phyloP scores from a whole-genome alignment of 208 protist genomes.

The Trypanosoma melophagium region DNA sequence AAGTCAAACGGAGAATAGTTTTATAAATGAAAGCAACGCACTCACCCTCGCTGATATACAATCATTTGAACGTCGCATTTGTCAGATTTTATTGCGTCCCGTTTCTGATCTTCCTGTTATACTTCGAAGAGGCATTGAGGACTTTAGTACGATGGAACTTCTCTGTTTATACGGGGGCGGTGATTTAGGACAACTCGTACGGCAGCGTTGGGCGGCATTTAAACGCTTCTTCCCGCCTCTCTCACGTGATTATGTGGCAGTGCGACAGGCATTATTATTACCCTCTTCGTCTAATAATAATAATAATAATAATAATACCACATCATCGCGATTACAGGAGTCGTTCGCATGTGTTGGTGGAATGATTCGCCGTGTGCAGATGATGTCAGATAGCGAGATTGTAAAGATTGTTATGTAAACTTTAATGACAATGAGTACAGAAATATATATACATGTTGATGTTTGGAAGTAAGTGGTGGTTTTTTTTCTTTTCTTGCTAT shows the following conservation, averaged over 20 bases:
- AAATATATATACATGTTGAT: slow-evolving; percentile 7
- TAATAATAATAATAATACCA: slow-evolving; percentile 2
- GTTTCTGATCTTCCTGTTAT: slow-evolving; percentile 48
- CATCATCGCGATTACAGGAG: slow-evolving; percentile 1
- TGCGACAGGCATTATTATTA: slow-evolving; percentile 26
- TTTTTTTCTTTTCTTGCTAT: slow-evolving; percentile 10
- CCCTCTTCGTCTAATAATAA: not conserved
- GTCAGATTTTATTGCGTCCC: slow-evolving; percentile 17
- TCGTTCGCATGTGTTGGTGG: slow-evolving; percentile 35
- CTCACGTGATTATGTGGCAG: slow-evolving; percentile 46
- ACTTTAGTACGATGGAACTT: slow-evolving; percentile 64
- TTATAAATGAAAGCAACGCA: not conserved
- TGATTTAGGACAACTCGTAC: slow-evolving; percentile 2
- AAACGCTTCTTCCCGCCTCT: slow-evolving; percentile 61
- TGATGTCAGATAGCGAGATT: slow-evolving; percentile 56
- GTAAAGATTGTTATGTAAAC: slow-evolving; percentile 35
- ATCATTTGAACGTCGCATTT: slow-evolving; percentile 26
- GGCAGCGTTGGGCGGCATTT: slow-evolving; percentile 60
- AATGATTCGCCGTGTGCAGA: slow-evolving; percentile 50
- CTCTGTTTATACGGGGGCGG: slow-evolving; percentile 29
- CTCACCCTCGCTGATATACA: slow-evolving; percentile 9
- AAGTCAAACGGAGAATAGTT: not conserved
- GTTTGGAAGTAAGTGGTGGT: slow-evolving; percentile 13
- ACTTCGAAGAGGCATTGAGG: slow-evolving; percentile 56
- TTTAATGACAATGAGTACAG: not conserved